Percentiles rank a stretch among this genome's conserved stretches.
Evolutionary conservation across 148 eudicot species (phyloP).

Genomic region (Selenicereus undatus): DNA sequence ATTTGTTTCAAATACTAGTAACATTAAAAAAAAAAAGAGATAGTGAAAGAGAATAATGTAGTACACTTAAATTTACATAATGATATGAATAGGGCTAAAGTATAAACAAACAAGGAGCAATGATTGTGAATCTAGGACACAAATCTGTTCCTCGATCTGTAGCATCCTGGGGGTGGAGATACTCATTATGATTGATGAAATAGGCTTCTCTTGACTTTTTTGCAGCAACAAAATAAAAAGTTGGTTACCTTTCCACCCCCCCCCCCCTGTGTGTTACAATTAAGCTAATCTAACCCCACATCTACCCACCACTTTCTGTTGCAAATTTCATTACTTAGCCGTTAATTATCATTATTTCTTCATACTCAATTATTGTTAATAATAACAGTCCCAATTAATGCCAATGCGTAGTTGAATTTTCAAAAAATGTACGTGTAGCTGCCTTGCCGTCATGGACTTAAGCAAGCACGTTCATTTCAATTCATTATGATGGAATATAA

Average conservation of each 20-base stretch:
- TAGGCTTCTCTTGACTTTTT: conserved; percentile 49
- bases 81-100: too few relatives aligned
- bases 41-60: neutral
- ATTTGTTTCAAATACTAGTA: neutral
- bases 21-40: too few relatives aligned
- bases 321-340: neutral
- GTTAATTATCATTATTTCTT: conserved; percentile 1
- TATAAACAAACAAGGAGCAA: conserved; percentile 28
- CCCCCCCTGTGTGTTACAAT: neutral
- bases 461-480: too few relatives aligned
- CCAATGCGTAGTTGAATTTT: too few relatives aligned
- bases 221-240: conserved; percentile 20
- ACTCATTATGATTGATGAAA: conserved; percentile 42
- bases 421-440: too few relatives aligned
- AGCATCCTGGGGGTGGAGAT: conserved; percentile 31
- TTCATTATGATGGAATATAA: too few relatives aligned
- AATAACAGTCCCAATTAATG: conserved; percentile 9
- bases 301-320: conserved; percentile 44
- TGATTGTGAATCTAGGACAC: conserved; percentile 60
- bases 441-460: too few relatives aligned
- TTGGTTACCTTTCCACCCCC: conserved; percentile 7
- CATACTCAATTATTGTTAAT: conserved; percentile 22
- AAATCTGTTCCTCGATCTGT: conserved; percentile 47
- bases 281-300: conserved; percentile 40
- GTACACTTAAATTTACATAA: too few relatives aligned